Conservation (phyloP, 352 stramenopile species). For the Phytophthora tentaculata region DNA sequence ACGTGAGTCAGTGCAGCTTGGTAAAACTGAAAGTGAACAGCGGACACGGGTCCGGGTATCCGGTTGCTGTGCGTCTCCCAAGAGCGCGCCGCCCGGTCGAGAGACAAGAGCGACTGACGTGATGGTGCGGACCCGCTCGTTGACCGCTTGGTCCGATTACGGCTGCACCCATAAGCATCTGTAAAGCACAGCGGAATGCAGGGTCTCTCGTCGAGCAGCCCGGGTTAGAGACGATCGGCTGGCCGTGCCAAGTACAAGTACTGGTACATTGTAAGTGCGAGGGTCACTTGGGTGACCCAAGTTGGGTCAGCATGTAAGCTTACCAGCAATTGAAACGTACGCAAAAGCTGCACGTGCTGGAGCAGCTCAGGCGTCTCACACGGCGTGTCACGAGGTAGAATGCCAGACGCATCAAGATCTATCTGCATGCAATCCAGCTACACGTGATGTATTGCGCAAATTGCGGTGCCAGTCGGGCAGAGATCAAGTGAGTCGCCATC, state of each 20-base stretch:
- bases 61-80: background rate
- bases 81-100: background rate
- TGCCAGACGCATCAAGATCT: background rate
- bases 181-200: background rate
- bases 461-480: background rate
- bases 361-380: background rate
- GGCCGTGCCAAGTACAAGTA: background rate
- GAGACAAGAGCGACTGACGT: slow-evolving; percentile 1
- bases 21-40: background rate
- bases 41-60: background rate
- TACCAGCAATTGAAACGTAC: too few relatives aligned
- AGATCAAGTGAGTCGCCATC: background rate
- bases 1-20: background rate
- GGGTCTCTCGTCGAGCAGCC: background rate
- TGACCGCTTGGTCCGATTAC: background rate
- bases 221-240: slow-evolving; percentile 1
- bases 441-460: background rate
- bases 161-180: background rate
- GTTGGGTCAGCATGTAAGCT: too few relatives aligned
- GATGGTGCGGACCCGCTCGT: slow-evolving; percentile 2
- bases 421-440: too few relatives aligned
- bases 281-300: too few relatives aligned
- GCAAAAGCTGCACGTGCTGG: background rate
- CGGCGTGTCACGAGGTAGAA: background rate
- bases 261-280: too few relatives aligned